Base-by-base conservation (phyloP, 2,329 filamentous ascomycete genomes). In the Calonectria pauciramosa region DNA sequence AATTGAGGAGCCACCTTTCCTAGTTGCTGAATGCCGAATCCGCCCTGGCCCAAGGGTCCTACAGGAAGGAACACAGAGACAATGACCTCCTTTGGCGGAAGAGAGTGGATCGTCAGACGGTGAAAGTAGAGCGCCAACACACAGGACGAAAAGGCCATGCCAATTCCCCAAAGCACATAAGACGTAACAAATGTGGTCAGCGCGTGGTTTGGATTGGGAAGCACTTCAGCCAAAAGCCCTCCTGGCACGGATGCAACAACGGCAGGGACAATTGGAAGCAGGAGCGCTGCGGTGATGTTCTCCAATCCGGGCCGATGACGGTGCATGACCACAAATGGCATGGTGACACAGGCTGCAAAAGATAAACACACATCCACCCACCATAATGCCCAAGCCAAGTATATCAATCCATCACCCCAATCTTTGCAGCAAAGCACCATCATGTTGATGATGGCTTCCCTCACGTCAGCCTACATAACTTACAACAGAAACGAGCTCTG, bases 111-210 rank as follows among this genome's bases (percentile, higher is more conserved):
- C 5, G 91, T 91, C 13, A 95, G 86, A 14, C 93, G 91, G 73
- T 93, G 91, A 80, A 94, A 94, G 83, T 95, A 95, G 47, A 95
- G 89, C 14, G 91, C 91, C 32, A 94, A 85, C 26, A 94, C 89
- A 52, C 89, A 88, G 82, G 92, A 89, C 2, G 92, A 90, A 66
- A 95, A 87, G 41, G 83, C 83, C 78, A 85, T 88, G 6, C 92
- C 91, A 72, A 91, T 90, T 0, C 93, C 93, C 92, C 92, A 94
- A 77, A 95, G 89, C 20, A 94, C 86, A 80, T 94, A 95, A 4
- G 89, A 92, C 20, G 87, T 87, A n/a, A 94, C 85, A 28, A 95
- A 80, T 0, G 93, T 95, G 47, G 88, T 89, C 26, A 93, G 82
- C 5, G 91, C 91, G 76, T 92, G 88, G 23, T 87, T 82, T 1